Base-by-base conservation (phyloP, 495 filamentous ascomycete species). In the Amphirosellinia nigrospora region DNA sequence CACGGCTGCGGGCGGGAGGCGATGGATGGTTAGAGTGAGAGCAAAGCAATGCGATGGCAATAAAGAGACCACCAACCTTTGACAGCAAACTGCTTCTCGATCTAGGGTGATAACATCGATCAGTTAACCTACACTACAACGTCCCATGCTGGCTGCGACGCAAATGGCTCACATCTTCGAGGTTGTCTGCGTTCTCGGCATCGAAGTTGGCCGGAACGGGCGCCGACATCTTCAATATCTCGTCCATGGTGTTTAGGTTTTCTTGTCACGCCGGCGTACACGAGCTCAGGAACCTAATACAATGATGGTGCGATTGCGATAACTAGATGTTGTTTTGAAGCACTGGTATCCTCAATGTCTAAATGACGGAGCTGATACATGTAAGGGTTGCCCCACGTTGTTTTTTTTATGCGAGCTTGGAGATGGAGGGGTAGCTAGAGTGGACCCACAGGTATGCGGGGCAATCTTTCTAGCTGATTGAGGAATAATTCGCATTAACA, bases 11-110 rank as follows among this genome's bases (percentile, higher is more conserved):
- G 21, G 73, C 32, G 30, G 21, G 32, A 21, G 16, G 13, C 23
- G 2, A 7, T 23, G 0, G 2, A 7, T 23, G 0, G 26, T 69
- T n/a, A 64, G 68, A 32, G 23, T 32, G 32, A 19, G 32, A 11
- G 11, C 3, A 56, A 13, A 58, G 4, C 4, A n/a, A 5, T 15
- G 13, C 45, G n/a, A 16, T 26, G 16, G 52, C 38, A 38, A 41
- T 58, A 53, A 39, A 39, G 34, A 30, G n/a, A 77, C 84, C 28
- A 77, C 84, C 28, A 75, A 93, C 93, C 92, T 86, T 98, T 98
- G 74, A 99, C 96, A 41, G 96, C 96, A 75, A 99, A 99, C 81
- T 98, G 96, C 86, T 97, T 98, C 88, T 99, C 96, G 78, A 99
- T 97, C 93, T 99, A 60, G 6, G 45, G 53, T 13, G 32, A n/a